Evolutionary conservation across 1,284 basidiomycete species (phyloP).

Genomic region (Papiliotrema flavescens): DNA sequence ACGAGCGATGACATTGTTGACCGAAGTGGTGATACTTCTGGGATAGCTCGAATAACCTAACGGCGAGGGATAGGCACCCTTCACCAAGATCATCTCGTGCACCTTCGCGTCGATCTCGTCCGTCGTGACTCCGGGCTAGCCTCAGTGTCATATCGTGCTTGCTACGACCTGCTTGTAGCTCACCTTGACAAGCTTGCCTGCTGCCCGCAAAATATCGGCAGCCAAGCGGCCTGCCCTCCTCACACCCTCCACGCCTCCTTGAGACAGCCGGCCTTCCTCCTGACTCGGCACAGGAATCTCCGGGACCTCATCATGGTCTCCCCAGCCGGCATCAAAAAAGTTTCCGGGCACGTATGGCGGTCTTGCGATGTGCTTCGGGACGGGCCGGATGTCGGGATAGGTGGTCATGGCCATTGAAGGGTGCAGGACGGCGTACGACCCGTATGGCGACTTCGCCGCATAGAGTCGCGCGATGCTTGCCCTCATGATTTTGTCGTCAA

Average conservation of each 20-base stretch:
- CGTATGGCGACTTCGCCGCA: constrained; percentile 25
- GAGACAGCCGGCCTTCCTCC: constrained; percentile 3
- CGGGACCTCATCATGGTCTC: constrained; percentile 54
- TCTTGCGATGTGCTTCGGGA: constrained; percentile 59
- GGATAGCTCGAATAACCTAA: constrained; percentile 77
- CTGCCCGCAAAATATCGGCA: constrained; percentile 59
- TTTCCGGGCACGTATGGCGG: constrained; percentile 60
- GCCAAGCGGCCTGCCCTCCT: constrained; percentile 62
- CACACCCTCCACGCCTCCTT: constrained; percentile 58
- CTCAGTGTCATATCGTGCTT: no score
- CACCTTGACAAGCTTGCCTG: constrained; percentile 60
- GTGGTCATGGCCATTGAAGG: constrained; percentile 26
- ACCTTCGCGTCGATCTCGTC: constrained; percentile 65
- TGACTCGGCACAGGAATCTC: constrained; percentile 42
- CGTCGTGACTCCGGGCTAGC: constrained; percentile 69
- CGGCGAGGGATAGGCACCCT: constrained; percentile 83
- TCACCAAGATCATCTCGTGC: constrained; percentile 65
- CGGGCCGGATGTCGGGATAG: constrained; percentile 51
- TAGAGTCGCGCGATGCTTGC: background rate
- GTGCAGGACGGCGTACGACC: constrained; percentile 31
- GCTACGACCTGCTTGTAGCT: no score
- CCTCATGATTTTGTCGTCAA: background rate
- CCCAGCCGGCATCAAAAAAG: constrained; percentile 34
- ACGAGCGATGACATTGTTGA: constrained; percentile 64
- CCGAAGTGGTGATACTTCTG: constrained; percentile 74